Conservation (phyloP, 2,329 filamentous ascomycete genomes). For the Hypoxylon sp. region DNA sequence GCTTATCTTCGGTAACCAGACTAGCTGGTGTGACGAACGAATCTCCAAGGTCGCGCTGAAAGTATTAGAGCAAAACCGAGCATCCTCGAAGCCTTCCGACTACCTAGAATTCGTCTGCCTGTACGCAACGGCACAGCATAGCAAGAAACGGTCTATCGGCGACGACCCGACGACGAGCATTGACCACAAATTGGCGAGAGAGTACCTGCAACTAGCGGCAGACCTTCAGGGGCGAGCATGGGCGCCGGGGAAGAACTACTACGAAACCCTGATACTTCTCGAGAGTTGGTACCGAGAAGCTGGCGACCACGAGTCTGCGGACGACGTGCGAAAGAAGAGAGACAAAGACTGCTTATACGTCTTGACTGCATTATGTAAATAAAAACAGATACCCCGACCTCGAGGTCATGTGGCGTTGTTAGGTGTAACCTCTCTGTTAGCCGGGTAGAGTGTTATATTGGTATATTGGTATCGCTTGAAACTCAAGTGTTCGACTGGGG, state of each 20-base stretch:
- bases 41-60: conserved; percentile 42
- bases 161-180: conserved; percentile 29
- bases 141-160: conserved; percentile 32
- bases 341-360: conserved; percentile 41
- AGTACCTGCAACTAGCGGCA: conserved; percentile 40
- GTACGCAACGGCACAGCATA: conserved; percentile 43
- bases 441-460: not conserved
- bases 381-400: conserved; percentile 16
- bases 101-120: conserved; percentile 46
- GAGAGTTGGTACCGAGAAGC: conserved; percentile 46
- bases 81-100: conserved; percentile 32
- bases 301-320: conserved; percentile 40
- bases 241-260: conserved; percentile 47
- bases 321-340: conserved; percentile 36
- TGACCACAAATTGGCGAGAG: conserved; percentile 43
- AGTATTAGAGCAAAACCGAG: conserved; percentile 41
- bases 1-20: conserved; percentile 45
- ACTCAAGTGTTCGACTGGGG: conserved; percentile 5
- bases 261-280: conserved; percentile 45
- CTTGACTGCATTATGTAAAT: conserved; percentile 34
- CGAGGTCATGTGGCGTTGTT: conserved; percentile 18
- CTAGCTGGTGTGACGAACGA: conserved; percentile 42
- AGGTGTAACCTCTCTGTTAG: not conserved
- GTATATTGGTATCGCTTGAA: conserved; percentile 2
- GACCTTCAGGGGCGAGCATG: conserved; percentile 45